Evolutionary conservation across 306 rosid genomes (phyloP).

Genomic region (Quercus aquifolioides): DNA sequence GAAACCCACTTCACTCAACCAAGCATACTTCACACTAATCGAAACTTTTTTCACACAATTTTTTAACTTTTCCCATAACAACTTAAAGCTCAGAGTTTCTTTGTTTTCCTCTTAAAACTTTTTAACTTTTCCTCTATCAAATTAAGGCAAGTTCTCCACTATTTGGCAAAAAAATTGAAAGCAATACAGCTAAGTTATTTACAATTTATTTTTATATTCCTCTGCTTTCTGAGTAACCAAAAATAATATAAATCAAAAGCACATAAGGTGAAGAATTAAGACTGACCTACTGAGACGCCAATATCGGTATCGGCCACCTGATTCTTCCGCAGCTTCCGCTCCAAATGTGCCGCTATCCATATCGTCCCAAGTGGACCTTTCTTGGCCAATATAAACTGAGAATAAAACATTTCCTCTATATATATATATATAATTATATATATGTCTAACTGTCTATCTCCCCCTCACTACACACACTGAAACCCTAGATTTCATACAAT

Average conservation of each 20-base stretch:
- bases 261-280: slow-evolving; percentile 2
- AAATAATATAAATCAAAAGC: neutral
- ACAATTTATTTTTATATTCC: neutral
- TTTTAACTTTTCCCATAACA: neutral
- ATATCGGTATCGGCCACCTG: slow-evolving; percentile 99
- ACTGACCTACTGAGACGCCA: slow-evolving; percentile 97
- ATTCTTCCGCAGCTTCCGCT: slow-evolving; percentile 97
- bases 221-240: neutral
- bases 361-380: slow-evolving; percentile 99
- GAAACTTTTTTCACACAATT: too few species aligned
- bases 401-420: slow-evolving; percentile 70
- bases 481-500: slow-evolving; percentile 28
- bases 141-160: neutral
- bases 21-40: neutral
- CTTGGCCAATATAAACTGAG: slow-evolving; percentile 98
- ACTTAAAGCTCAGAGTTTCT: neutral
- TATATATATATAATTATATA: too few species aligned
- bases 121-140: neutral
- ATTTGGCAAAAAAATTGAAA: neutral
- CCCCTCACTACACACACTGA: slow-evolving; percentile 23
- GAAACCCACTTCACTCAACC: neutral
- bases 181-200: neutral
- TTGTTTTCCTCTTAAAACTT: neutral
- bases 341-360: slow-evolving; percentile 99
- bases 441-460: neutral